Percentiles rank a stretch among this genome's conserved stretches.
phyloP scores from a whole-genome alignment of 768 basidiomycete species.

The Calocybe gangraenosa region DNA sequence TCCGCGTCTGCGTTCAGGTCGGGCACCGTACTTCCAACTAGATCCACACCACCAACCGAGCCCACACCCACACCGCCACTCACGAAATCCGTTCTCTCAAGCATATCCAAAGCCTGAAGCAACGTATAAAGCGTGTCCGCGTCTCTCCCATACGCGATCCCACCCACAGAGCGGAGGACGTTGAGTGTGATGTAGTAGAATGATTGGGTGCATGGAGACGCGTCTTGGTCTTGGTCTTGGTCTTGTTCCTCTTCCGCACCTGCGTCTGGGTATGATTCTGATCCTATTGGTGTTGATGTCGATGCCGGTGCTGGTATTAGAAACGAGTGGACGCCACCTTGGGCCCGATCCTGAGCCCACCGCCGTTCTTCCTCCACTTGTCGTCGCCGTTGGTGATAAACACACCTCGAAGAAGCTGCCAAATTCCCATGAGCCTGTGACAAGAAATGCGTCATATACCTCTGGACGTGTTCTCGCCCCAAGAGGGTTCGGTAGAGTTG shows the following conservation, averaged over 20 bases:
- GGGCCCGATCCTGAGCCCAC: no score
- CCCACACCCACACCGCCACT: slow-evolving; percentile 33
- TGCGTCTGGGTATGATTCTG: no score
- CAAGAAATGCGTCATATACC: slow-evolving; percentile 60
- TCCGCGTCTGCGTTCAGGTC: no score
- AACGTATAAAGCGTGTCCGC: slow-evolving; percentile 73
- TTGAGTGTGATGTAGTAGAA: slow-evolving; percentile 78
- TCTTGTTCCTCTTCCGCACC: no score
- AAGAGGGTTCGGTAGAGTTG: slow-evolving; percentile 41
- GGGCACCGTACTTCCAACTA: no score
- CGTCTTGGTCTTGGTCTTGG: no score
- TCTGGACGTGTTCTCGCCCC: slow-evolving; percentile 64
- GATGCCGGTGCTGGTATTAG: no score
- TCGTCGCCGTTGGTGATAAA: no score
- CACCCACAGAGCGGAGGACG: slow-evolving; percentile 63
- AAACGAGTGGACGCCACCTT: no score
- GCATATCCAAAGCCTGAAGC: slow-evolving; percentile 66
- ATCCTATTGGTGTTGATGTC: no score
- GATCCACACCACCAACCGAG: no score
- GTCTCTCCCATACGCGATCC: slow-evolving; percentile 68
- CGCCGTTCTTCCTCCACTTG: no score
- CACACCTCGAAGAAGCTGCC: slow-evolving; percentile 44
- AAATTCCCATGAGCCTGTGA: slow-evolving; percentile 44
- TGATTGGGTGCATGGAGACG: slow-evolving; percentile 51
- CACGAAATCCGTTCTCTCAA: slow-evolving; percentile 65